Base-by-base conservation (phyloP, 1,284 basidiomycete genomes). In the Trametes hirsuta region DNA sequence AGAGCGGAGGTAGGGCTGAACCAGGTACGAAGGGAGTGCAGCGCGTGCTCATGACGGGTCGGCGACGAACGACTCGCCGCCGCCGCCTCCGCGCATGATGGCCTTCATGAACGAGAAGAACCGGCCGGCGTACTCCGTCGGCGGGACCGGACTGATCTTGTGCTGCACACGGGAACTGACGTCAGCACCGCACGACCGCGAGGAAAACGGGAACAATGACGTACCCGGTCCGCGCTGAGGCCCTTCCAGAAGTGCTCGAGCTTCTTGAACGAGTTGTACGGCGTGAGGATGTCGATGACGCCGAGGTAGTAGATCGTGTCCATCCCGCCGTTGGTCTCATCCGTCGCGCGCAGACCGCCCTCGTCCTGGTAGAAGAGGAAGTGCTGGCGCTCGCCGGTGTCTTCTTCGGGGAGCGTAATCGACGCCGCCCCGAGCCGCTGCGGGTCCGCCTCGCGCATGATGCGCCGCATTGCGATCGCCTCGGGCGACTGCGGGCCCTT, bases 321-420 rank as follows among this genome's bases (percentile, higher is more conserved):
- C 74, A 91, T 77, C 3, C 83, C 77, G 35, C 84, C 79, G 72
- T 98, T 97, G 22, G 73, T 75, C 68, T 97, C 94, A 73, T 97
- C 88, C 14, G 96, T 97, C 25, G 95, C 94, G 30, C 90, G 85
- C 59, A 97, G 75, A 1, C 97, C 97, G 24, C 96, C 96, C 71
- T 99, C 97, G 72, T 99, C 95, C 71, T 97, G 94, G 72, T 98
- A 98, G 76, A 98, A 99, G 39, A 97, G 75, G 73, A 97, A 95
- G 64, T 94, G 86, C 48, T 88, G 84, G 24, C 93, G 84, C 69
- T 97, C 94, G 47, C 85, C 86, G 0, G 78, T 84, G 62, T 86
- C 84, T 62, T 87, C 84, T 49, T 83, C 82, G 0, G 93, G 93
- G 12, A 96, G 78, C 65, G 87, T 83, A 49, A 88, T 77, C 4